A percentile compares a stretch with the other conserved stretches of the same genome.
These are phyloP conservation scores for Daedaleopsis nitida DNA, from an alignment of 768 basidiomycete genomes.

Conservation along the genomic window DNA sequence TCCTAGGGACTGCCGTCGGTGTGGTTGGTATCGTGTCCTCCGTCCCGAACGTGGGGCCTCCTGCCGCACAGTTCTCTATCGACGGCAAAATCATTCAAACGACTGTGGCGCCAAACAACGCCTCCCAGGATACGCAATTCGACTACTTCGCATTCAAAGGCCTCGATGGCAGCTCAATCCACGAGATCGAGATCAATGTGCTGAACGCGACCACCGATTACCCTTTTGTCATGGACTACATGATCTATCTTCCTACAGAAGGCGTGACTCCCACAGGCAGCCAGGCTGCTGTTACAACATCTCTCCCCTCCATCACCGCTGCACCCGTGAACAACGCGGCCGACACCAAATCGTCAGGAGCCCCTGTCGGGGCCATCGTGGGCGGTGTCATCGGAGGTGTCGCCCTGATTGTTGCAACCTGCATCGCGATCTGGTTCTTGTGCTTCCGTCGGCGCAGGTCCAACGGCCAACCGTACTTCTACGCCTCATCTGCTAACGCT, in stretches of 20 bases:
- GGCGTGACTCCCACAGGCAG: conserved; percentile 9
- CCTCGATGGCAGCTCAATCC: not conserved
- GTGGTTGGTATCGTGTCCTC: conserved; percentile 10
- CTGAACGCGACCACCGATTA: conserved; percentile 4
- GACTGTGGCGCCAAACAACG: conserved; percentile 10
- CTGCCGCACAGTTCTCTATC: conserved; percentile 1
- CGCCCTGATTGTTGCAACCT: conserved; percentile 8
- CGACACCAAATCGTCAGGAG: not conserved
- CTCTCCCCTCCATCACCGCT: not conserved
- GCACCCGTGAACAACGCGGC: not conserved
- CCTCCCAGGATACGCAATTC: not conserved
- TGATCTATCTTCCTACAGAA: conserved; percentile 2
- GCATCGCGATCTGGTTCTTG: conserved; percentile 10
- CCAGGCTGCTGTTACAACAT: conserved; percentile 4
- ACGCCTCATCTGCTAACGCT: conserved; percentile 4
- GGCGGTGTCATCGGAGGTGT: conserved; percentile 23
- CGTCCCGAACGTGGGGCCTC: not conserved
- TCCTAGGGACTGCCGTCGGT: conserved; percentile 8
- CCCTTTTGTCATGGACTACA: conserved; percentile 9
- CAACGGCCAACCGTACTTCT: conserved; percentile 11
- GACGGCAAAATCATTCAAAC: not conserved
- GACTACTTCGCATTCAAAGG: conserved; percentile 2
- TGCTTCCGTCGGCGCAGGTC: conserved; percentile 12
- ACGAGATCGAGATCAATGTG: conserved; percentile 7
- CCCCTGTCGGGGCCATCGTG: conserved; percentile 19